Base-by-base conservation (phyloP, 164 flowering plant genomes). In the Magnolia changhungtana region DNA sequence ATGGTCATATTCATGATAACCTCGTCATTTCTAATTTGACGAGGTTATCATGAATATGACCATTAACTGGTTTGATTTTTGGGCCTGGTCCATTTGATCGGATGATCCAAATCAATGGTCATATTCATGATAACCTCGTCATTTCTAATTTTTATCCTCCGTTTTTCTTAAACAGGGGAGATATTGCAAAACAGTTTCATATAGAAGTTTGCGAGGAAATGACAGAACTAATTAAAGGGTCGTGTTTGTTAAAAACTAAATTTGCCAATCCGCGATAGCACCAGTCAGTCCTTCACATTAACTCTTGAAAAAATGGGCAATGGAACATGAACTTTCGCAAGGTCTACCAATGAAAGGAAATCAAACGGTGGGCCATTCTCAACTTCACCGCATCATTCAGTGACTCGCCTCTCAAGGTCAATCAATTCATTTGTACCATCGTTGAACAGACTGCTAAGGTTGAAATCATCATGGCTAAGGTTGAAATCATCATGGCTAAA, bases 351-450 rank as follows among this genome's bases (percentile, higher is more conserved):
- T 95, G 90, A 1, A 90, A 78, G 78, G n/a, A 71, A 5, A 71
- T 94, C 51, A 81, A 83, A 0, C 67, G 85, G 2, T 94, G 98
- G 98, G 95, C 82, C 16, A 69, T 91, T 45, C 74, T 92, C 66
- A 90, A 91, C 74, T 92, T 75, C 63, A 61, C 16, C 10, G 6
- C 72, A 27, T 24, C 65, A 23, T 23, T 23, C 24, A 23, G 24
- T 23, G 24, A 23, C 24, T 23, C 24, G 24, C 24, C 24, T 23
- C 67, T 63, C 19, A 21, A 63, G 19, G 67, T 63, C 23, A n/a
- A 63, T 8, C 19, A 14, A 9, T 52, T 52, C 59, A 14, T 52
- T 52, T 1, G 16, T 8, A 52, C 3, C 59, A 52, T 52, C 59
- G 1, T 9, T 7, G 7, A 52, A 8, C 10, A 14, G 13, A 1